Base-by-base conservation (phyloP, 345 rosid species). In the Aethionema arabicum region DNA sequence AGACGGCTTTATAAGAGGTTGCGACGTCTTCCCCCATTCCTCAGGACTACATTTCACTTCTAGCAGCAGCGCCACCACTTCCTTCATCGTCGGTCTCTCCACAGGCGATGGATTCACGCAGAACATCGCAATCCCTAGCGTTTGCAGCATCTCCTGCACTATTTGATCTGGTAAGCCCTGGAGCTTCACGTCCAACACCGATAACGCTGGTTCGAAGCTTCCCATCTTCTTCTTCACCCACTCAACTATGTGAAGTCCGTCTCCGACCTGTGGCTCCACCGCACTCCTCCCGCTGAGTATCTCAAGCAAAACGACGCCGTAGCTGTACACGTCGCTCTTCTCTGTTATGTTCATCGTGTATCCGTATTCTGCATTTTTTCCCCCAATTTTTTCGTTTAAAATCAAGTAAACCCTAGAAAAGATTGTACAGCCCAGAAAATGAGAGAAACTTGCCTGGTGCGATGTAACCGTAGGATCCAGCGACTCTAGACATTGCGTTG, bases 141-240 rank as follows among this genome's bases (percentile, higher is more conserved):
- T 87, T 65, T 92, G 96, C 67, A 88, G 95, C 98, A 92, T 88
- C 66, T 92, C 95, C 44, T 92, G 95, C 62, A 92, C 91, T 61
- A 92, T 85, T 65, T 85, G 98, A 68, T 89, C 96, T 0, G 96
- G 89, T 52, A 92, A 37, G 31, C 96, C 82, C 66, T 82, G 98
- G 0, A 92, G 93, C 76, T 89, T 89, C 1, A 70, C 46, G 36
- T 92, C 98, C 0, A 92, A 88, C 27, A 92, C 79, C 0, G 91
- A 81, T 21, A 70, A 57, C 0, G 95, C 95, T 7, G 93, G 98
- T 70, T 92, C 95, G 4, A 85, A 92, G 72, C 96, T 89, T n/a
- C 93, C 96, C 98, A 92, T 89, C 75, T 89, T 92, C 75, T 71
- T 86, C 74, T 86, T 89, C 71, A 92, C 96, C 96, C 98, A 92